Evolutionary conservation across 805 yeast species (phyloP).

Genomic region (Candida pseudofarinosa): DNA sequence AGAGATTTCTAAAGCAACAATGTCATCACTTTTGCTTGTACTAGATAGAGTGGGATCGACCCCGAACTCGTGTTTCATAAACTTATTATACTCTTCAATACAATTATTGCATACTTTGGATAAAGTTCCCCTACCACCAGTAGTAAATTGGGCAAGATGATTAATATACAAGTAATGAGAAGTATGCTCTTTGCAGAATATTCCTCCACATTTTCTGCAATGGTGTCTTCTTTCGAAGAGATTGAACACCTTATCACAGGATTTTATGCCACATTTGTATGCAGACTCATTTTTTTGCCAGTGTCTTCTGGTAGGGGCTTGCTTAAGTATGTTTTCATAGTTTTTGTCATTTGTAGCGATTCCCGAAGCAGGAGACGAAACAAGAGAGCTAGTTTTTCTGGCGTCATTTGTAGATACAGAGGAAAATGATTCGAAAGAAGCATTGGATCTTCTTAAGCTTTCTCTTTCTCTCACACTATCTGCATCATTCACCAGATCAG

Average conservation of each 20-base stretch:
- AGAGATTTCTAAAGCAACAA: background rate
- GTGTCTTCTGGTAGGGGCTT: constrained; percentile 55
- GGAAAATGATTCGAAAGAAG: constrained; percentile 28
- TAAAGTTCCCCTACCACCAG: constrained; percentile 63
- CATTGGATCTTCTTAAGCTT: constrained; percentile 2
- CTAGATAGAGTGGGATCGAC: constrained; percentile 6
- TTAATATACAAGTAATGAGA: constrained; percentile 53
- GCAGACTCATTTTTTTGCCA: constrained; percentile 74
- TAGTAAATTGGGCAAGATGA: constrained; percentile 57
- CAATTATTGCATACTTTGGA: constrained; percentile 71
- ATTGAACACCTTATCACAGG: constrained; percentile 65
- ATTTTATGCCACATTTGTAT: constrained; percentile 50
- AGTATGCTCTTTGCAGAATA: constrained; percentile 69
- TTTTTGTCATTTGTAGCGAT: constrained; percentile 13
- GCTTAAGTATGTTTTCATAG: constrained; percentile 26
- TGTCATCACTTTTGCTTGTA: background rate
- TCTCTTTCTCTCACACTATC: background rate
- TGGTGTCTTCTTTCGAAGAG: constrained; percentile 79
- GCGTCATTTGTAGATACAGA: constrained; percentile 20
- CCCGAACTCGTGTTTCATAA: constrained; percentile 41
- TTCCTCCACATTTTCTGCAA: constrained; percentile 81
- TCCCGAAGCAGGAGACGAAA: constrained; percentile 6
- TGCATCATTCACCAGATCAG: background rate
- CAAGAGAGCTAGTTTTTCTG: constrained; percentile 7
- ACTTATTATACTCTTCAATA: constrained; percentile 54